Evolutionary conservation across 129 eudicot species (phyloP).

Genomic region (Sambucus nigra): DNA sequence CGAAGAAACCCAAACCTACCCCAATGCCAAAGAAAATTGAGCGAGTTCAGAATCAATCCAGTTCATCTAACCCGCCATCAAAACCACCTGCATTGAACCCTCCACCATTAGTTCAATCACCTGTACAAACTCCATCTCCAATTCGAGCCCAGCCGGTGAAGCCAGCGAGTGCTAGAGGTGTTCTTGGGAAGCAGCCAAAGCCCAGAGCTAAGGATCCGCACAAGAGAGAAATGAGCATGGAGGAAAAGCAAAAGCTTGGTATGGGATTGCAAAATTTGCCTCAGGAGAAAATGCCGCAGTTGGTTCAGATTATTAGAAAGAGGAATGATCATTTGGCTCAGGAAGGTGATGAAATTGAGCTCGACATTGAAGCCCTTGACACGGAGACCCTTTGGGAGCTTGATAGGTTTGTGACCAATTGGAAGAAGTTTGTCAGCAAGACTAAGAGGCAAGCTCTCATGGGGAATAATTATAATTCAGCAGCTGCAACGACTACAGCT

Average conservation of each 20-base stretch:
- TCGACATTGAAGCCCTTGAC: conserved; percentile 80
- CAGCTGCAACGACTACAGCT: conserved; percentile 19
- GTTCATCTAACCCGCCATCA: conserved; percentile 36
- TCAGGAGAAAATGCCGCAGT: conserved; percentile 83
- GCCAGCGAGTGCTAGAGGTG: conserved; percentile 18
- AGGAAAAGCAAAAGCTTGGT: conserved; percentile 87
- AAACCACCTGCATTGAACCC: conserved; percentile 9
- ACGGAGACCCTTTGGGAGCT: conserved; percentile 91
- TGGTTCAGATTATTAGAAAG: conserved; percentile 73
- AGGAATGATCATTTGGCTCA: conserved; percentile 68
- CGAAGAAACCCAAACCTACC: conserved; percentile 35
- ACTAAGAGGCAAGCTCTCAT: conserved; percentile 66
- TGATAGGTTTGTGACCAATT: conserved; percentile 80
- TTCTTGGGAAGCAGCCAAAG: conserved; percentile 51
- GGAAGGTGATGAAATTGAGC: conserved; percentile 95
- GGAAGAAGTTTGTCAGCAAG: conserved; percentile 86
- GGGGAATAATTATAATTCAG: conserved; percentile 24
- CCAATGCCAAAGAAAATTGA: conserved; percentile 28
- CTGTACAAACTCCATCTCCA: conserved; percentile 48
- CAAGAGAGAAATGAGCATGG: conserved; percentile 83
- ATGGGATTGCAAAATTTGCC: conserved; percentile 74
- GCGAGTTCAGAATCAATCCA: conserved; percentile 34
- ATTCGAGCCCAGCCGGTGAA: conserved; percentile 34
- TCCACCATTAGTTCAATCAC: conserved; percentile 26
- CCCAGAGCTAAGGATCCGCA: conserved; percentile 79